Conservation (phyloP, 1,139 yeast genomes). For the Groenewaldozyma auringiensis region DNA sequence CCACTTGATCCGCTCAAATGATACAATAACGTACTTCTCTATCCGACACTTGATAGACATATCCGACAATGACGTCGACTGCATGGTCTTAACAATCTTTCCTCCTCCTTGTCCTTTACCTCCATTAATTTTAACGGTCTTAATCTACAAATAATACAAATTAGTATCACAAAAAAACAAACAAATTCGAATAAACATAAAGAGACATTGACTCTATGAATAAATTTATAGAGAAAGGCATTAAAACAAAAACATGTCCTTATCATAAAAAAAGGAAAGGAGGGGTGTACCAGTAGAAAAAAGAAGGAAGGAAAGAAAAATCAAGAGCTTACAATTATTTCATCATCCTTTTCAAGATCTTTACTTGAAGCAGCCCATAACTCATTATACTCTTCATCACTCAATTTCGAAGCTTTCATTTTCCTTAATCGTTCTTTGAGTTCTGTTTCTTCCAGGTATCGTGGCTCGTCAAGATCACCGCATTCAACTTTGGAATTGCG, state of each 20-base stretch:
- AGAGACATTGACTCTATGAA: not conserved
- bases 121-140: constrained; percentile 7
- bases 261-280: constrained; percentile 6
- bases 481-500: constrained; percentile 65
- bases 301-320: constrained; percentile 6
- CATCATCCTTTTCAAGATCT: constrained; percentile 64
- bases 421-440: constrained; percentile 22
- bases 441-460: constrained; percentile 25
- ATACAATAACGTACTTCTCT: constrained; percentile 21
- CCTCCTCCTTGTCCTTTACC: constrained; percentile 2
- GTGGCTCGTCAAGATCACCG: constrained; percentile 43
- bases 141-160: constrained; percentile 1
- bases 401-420: constrained; percentile 41
- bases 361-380: constrained; percentile 64
- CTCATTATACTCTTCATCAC: constrained; percentile 70
- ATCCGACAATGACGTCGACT: constrained; percentile 31
- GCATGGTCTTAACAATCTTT: constrained; percentile 15
- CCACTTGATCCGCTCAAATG: constrained; percentile 28
- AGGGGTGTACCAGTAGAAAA: constrained; percentile 1
- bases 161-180: constrained; percentile 2
- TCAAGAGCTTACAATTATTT: constrained; percentile 65
- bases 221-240: constrained; percentile 7
- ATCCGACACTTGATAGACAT: constrained; percentile 29
- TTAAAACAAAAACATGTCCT: constrained; percentile 1
- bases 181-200: too few species aligned